Evolutionary conservation across 352 stramenopile genomes (phyloP).

Genomic region (Globisporangium orthogonon): DNA sequence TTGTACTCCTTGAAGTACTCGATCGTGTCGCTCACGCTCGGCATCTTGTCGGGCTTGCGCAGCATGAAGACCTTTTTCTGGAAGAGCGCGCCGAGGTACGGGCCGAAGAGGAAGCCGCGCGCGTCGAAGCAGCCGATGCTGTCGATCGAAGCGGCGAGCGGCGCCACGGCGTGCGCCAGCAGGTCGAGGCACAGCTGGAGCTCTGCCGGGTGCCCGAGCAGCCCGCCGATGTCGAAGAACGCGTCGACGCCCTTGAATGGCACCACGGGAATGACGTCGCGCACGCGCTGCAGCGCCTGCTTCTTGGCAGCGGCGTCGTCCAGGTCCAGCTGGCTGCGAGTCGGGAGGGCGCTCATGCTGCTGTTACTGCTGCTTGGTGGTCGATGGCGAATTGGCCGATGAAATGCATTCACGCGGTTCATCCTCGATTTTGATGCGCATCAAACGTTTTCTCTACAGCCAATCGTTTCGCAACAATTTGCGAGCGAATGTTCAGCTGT

Average conservation of each 20-base stretch:
- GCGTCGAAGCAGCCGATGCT: conserved; percentile 93
- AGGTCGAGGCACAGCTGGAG: conserved; percentile 93
- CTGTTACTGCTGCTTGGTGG: no score
- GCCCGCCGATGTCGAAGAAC: conserved; percentile 94
- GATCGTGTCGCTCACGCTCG: conserved; percentile 87
- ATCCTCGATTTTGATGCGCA: no score
- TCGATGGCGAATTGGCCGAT: no score
- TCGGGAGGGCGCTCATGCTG: no score
- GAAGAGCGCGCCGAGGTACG: conserved; percentile 92
- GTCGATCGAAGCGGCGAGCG: conserved; percentile 52
- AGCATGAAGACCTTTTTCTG: conserved; percentile 99
- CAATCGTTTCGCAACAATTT: no score
- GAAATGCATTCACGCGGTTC: no score
- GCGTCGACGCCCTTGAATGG: conserved; percentile 92
- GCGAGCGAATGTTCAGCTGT: no score
- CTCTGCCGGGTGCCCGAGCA: conserved; percentile 84
- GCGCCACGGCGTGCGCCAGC: conserved; percentile 67
- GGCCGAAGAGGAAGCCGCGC: conserved; percentile 95
- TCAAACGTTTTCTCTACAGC: no score
- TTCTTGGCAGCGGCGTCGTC: conserved; percentile 40
- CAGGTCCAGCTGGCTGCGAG: conserved; percentile 18
- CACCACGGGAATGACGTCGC: conserved; percentile 91
- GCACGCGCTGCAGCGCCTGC: conserved; percentile 59
- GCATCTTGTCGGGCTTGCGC: conserved; percentile 97
- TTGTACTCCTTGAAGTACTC: conserved; percentile 93